Base-by-base conservation (phyloP, 352 stramenopile genomes). In the Pythium periplocum region DNA sequence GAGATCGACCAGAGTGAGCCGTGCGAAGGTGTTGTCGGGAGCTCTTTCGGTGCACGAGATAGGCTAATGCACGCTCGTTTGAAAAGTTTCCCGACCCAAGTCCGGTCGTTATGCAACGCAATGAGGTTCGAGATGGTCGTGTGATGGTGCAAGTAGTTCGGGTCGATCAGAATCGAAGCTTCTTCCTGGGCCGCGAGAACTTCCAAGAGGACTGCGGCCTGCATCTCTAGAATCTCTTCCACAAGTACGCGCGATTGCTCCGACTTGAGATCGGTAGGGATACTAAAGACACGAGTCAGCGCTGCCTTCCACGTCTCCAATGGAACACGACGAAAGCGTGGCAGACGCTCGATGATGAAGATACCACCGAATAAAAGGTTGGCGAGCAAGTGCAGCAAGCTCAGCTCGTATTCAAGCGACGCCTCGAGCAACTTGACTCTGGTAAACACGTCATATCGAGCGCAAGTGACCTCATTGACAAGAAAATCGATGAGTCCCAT, bases 171-270 rank as follows among this genome's bases (percentile, higher is more conserved):
- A 8, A 69, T 57, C 9, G 57, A 53, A 39, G 66, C 62, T 33
- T 62, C 55, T 48, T 69, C 58, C 40, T 75, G 66, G 45, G 72
- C 61, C 0, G 60, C 61, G 26, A 82, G 57, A 12, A 88, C 56
- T 30, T 79, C 75, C 30, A 83, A 66, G 4, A 83, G 48, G 10
- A 87, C 45, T 6, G 75, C 66, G 8, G 62, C 55, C 54, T 88
- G 71, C 4, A 56, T 49, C 45, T 85, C 75, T 31, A 86, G 39
- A 35, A 86, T 56, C 11, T 86, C 61, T 31, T 83, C 75, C 2
- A 51, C 45, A 0, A 64, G 41, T 12, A 64, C 34, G 4, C 31
- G 45, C 45, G 9, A 62, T 10, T 37, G 12, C 26, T 48, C 41
- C 4, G 38, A 35, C 31, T 57, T 54, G 11, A n/a, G 6, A 1